These are phyloP conservation scores for Nasturtium officinale DNA, from an alignment of 345 rosid genomes.

Conservation along the genomic window DNA sequence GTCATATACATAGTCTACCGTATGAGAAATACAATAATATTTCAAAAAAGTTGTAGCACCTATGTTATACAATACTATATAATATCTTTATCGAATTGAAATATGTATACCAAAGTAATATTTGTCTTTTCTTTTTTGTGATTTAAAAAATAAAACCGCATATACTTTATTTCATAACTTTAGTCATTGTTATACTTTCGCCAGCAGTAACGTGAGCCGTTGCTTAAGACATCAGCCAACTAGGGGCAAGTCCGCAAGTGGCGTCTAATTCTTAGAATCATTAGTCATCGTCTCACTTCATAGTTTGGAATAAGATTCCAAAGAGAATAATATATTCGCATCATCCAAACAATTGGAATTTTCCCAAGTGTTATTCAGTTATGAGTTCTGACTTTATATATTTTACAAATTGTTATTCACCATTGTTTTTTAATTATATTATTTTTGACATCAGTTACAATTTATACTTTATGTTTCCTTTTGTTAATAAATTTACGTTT, in stretches of 20 bases:
- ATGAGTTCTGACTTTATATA: not conserved
- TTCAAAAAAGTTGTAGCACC: too few species aligned
- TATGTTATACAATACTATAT: too few species aligned
- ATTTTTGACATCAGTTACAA: not conserved
- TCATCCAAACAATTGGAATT: not conserved
- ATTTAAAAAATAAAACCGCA: too few species aligned
- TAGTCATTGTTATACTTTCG: too few species aligned
- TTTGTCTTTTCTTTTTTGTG: too few species aligned
- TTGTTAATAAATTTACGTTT: not conserved
- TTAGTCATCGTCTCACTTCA: constrained; percentile 27
- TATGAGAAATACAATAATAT: too few species aligned
- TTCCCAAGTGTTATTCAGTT: not conserved
- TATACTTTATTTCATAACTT: too few species aligned
- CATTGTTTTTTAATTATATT: not conserved
- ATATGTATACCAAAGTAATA: too few species aligned
- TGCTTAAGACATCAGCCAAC: constrained; percentile 23
- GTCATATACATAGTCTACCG: too few species aligned
- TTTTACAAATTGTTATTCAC: not conserved
- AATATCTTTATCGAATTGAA: too few species aligned
- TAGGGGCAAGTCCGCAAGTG: not conserved
- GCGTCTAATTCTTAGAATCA: constrained; percentile 23
- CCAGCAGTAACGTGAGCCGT: too few species aligned
- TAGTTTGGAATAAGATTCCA: constrained; percentile 28
- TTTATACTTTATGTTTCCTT: not conserved
- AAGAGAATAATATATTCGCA: not conserved